These are phyloP conservation scores for Acacia concinna DNA, from an alignment of 331 rosid genomes.

Conservation along the genomic window DNA sequence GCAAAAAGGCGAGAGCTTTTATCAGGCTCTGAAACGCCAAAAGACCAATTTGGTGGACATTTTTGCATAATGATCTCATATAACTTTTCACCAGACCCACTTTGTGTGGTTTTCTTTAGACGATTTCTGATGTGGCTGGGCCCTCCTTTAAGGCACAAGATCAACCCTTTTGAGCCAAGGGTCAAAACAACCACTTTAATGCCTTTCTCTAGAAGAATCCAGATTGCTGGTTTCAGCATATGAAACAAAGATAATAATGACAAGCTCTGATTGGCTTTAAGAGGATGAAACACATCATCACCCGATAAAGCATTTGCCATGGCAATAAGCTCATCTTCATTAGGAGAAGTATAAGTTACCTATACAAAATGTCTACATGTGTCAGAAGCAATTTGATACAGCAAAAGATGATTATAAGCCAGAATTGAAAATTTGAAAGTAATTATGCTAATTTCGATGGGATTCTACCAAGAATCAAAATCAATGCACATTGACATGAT, in stretches of 20 bases:
- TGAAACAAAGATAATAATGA: constrained; percentile 56
- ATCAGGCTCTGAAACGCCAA: constrained; percentile 37
- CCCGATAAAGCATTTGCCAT: constrained; percentile 79
- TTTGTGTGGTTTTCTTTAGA: constrained; percentile 31
- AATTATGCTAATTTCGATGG: neutral
- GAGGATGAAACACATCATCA: constrained; percentile 43
- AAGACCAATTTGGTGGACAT: constrained; percentile 48
- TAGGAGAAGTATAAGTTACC: constrained; percentile 80
- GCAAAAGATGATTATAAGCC: constrained; percentile 15
- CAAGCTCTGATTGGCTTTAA: constrained; percentile 38
- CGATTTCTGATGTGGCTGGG: constrained; percentile 40
- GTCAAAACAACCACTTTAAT: constrained; percentile 74
- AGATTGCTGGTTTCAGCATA: constrained; percentile 65
- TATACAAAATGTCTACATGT: constrained; percentile 30
- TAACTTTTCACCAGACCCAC: constrained; percentile 36
- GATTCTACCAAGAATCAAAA: constrained; percentile 20
- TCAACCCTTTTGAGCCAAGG: constrained; percentile 66
- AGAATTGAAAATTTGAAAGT: neutral
- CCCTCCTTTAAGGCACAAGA: constrained; percentile 70
- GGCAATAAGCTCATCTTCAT: constrained; percentile 80
- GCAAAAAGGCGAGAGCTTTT: constrained; percentile 56
- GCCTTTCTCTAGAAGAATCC: constrained; percentile 74
- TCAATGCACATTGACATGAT: neutral
- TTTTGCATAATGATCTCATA: constrained; percentile 42
- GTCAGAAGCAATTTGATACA: constrained; percentile 23